Evolutionary conservation across 306 rosid species (phyloP).

Genomic region (Crataegus laevigata): DNA sequence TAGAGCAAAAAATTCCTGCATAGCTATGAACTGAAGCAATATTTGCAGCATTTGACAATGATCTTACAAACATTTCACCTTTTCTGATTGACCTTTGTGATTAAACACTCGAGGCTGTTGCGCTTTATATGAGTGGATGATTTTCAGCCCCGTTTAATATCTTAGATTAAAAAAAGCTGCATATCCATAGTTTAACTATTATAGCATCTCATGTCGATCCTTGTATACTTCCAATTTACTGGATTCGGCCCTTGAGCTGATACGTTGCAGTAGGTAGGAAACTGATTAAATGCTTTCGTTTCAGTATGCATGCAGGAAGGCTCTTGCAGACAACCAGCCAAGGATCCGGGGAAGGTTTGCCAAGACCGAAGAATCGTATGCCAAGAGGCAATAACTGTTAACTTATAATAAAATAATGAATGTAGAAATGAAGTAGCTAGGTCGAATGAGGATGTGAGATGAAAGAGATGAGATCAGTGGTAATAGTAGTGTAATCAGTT

Average conservation of each 20-base stretch:
- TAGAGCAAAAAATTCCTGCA: background rate
- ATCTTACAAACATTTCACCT: background rate
- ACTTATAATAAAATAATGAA: conserved; percentile 3
- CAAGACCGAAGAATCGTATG: conserved; percentile 60
- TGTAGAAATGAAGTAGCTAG: conserved; percentile 36
- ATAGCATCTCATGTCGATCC: background rate
- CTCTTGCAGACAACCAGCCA: conserved; percentile 97
- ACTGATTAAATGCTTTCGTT: conserved; percentile 5
- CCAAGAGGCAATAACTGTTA: conserved; percentile 45
- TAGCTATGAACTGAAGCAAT: background rate
- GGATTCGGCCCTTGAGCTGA: background rate
- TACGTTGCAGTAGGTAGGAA: background rate
- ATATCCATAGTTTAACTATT: background rate
- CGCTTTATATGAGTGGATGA: background rate
- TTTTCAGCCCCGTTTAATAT: background rate
- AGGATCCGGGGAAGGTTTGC: conserved; percentile 99
- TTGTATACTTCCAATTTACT: background rate
- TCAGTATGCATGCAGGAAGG: conserved; percentile 99
- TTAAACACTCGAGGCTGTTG: background rate
- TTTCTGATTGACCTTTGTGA: background rate
- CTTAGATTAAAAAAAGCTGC: background rate
- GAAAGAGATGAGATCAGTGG: conserved; percentile 17
- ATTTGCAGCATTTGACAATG: background rate
- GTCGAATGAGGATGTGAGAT: conserved; percentile 22
- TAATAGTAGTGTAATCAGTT: conserved; percentile 12